These are phyloP conservation scores for Rhodotorula sp. DNA, from an alignment of 1,284 basidiomycete species.

Conservation along the genomic window DNA sequence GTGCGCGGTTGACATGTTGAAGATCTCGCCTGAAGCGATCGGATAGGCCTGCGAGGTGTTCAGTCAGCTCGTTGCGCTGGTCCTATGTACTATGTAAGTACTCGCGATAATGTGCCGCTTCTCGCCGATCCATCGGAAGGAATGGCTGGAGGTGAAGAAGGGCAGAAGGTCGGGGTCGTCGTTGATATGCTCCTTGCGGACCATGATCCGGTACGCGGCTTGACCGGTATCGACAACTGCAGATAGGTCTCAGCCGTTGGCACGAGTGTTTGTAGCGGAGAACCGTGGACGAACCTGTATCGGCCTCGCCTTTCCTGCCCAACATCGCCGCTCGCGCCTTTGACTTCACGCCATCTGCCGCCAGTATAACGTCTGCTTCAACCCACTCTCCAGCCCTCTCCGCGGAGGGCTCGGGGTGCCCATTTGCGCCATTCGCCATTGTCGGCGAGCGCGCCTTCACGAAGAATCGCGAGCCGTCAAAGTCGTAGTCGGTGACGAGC, in stretches of 20 bases:
- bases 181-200: conserved; percentile 46
- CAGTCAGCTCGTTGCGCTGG: background rate
- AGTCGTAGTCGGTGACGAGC: conserved; percentile 46
- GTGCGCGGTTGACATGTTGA: conserved; percentile 50
- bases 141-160: conserved; percentile 46
- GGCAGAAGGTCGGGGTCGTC: conserved; percentile 50
- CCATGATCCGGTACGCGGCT: conserved; percentile 51
- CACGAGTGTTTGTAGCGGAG: too few relatives aligned
- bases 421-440: conserved; percentile 3
- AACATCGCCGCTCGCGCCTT: conserved; percentile 47
- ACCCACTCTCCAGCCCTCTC: conserved; percentile 43
- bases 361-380: conserved; percentile 49
- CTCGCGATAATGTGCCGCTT: conserved; percentile 38
- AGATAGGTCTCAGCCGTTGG: too few relatives aligned
- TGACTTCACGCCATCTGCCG: conserved; percentile 50
- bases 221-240: conserved; percentile 50
- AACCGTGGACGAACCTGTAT: conserved; percentile 41
- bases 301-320: conserved; percentile 45
- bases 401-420: background rate
- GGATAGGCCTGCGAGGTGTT: conserved; percentile 45
- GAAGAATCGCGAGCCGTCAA: conserved; percentile 46
- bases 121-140: conserved; percentile 48
- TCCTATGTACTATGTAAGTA: too few relatives aligned
- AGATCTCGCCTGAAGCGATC: conserved; percentile 47
- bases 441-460: conserved; percentile 26